Conservation (phyloP, 768 basidiomycete species). For the Tricholoma furcatifolium region DNA sequence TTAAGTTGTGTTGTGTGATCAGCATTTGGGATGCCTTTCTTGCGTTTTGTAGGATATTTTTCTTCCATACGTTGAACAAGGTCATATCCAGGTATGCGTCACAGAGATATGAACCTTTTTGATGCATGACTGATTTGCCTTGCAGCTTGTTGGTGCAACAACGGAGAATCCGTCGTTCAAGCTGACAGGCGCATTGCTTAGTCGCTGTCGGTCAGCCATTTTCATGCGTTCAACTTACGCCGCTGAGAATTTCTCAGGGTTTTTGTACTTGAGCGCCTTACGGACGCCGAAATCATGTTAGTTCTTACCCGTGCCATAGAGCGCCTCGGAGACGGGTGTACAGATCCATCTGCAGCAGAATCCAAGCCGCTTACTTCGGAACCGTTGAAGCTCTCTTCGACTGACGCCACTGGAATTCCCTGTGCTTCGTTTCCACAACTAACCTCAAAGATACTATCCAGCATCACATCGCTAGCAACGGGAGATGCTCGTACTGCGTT, state of each 20-base stretch:
- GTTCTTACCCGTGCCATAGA: constrained; percentile 57
- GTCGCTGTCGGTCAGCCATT: constrained; percentile 65
- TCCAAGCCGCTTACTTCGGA: constrained; percentile 8
- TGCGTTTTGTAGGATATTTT: constrained; percentile 59
- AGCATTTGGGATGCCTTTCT: background rate
- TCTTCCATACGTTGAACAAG: constrained; percentile 78
- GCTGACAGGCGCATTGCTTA: constrained; percentile 67
- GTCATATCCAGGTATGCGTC: constrained; percentile 58
- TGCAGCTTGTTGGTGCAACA: constrained; percentile 75
- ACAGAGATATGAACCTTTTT: background rate
- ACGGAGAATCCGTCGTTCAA: constrained; percentile 92
- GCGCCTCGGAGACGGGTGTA: constrained; percentile 17
- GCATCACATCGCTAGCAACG: constrained; percentile 51
- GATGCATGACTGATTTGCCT: background rate
- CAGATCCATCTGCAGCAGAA: background rate
- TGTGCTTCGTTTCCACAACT: constrained; percentile 32
- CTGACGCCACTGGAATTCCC: constrained; percentile 17
- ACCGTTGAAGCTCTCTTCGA: constrained; percentile 13
- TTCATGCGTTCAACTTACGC: background rate
- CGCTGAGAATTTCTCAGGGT: constrained; percentile 45
- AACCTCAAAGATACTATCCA: constrained; percentile 44
- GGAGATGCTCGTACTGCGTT: constrained; percentile 81
- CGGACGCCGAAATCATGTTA: constrained; percentile 55
- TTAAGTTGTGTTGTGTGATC: background rate
- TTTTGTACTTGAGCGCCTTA: constrained; percentile 67